Conservation (phyloP, 257 asterid genomes). For the Thymus quinquecostatus region DNA sequence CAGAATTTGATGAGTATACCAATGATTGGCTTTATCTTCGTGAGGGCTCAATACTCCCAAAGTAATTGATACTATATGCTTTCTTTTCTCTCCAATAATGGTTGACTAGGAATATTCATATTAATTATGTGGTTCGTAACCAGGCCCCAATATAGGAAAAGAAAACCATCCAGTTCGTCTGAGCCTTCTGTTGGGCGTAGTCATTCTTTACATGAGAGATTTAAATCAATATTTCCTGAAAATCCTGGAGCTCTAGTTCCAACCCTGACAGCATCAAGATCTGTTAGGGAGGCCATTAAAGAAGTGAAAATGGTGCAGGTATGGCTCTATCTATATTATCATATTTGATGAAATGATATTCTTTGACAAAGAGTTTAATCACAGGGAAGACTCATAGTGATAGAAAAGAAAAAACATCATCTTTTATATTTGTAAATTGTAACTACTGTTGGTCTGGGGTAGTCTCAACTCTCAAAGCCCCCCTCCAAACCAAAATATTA, state of each 20-base stretch:
- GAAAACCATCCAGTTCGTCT: constrained; percentile 45
- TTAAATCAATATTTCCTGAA: constrained; percentile 50
- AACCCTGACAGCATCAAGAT: constrained; percentile 72
- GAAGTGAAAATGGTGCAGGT: constrained; percentile 99
- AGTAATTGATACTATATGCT: constrained; percentile 44
- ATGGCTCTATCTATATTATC: constrained; percentile 17
- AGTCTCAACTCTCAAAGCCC: no score
- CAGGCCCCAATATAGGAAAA: constrained; percentile 85
- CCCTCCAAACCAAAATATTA: no score
- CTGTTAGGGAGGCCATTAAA: constrained; percentile 82
- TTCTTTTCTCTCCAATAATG: neutral
- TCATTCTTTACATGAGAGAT: constrained; percentile 48
- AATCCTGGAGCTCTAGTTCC: constrained; percentile 68
- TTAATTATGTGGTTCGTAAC: constrained; percentile 35
- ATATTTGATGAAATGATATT: neutral
- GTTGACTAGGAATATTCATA: neutral
- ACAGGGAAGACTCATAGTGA: no score
- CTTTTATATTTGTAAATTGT: neutral
- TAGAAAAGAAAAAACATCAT: neutral
- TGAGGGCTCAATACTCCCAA: constrained; percentile 90
- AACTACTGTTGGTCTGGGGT: no score
- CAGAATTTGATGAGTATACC: constrained; percentile 93
- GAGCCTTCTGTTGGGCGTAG: constrained; percentile 56
- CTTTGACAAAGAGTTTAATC: neutral
- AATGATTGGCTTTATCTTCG: constrained; percentile 97